Base-by-base conservation (phyloP, 2,329 filamentous ascomycete genomes). In the Botrytis sinoallii region DNA sequence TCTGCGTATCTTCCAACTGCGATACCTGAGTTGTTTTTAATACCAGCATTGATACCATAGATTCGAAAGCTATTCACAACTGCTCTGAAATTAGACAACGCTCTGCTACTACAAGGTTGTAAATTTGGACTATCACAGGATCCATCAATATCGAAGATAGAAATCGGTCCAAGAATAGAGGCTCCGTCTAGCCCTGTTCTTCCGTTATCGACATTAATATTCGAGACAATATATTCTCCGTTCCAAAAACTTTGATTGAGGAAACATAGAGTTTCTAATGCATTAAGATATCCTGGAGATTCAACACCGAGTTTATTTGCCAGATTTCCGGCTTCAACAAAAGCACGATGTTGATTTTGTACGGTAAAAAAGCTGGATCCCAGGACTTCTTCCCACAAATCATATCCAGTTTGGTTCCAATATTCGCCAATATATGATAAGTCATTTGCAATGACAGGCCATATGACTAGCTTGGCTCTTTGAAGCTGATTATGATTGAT, bases 371-470 rank as follows among this genome's bases (percentile, higher is more conserved):
- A 96, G 0, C 92, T 94, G 35, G 88, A 90, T 66, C 92, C 92
- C n/a, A 86, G 85, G 10, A 93, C 88, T 81, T 96, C 93, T 80
- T 97, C 93, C 93, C 93, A 96, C 9, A 96, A 86, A 80, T 97
- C 93, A 78, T 90, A 95, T 0, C 85, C 85, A 8, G 85, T 86
- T 75, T 85, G 82, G 74, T 87, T 88, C 89, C 91, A 93, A 83
- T 93, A 92, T 79, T 93, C 88, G 0, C 89, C 87, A 12, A 93
- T 89, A 75, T 95, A 96, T 65, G 86, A 86, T 46, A 96, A 85
- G 77, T 96, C 93, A 76, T 94, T 95, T 48, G 86, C 84, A 60
- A 94, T 88, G 69, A 95, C 85, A 3, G 93, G 93, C 92, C 92
- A 95, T 20, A 88, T 84, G 78, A 91, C 89, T 29, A 82, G 80